Percentiles rank a stretch among this genome's conserved stretches.
These are phyloP conservation scores for Fusarium begoniae DNA, from an alignment of 2,329 filamentous ascomycete genomes.

Conservation along the genomic window DNA sequence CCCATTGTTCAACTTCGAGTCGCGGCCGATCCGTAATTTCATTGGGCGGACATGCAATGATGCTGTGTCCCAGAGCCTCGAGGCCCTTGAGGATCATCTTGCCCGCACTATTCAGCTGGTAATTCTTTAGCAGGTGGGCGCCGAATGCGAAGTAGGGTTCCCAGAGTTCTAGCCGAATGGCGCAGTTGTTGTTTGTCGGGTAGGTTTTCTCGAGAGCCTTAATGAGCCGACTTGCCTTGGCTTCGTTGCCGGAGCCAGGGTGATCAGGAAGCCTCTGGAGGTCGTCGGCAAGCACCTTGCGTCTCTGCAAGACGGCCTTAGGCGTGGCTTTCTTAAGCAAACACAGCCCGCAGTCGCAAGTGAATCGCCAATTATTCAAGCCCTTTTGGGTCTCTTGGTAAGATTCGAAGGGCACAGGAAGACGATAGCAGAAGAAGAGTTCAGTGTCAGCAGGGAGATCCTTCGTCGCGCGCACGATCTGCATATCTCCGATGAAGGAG, in stretches of 20 bases:
- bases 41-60: not conserved
- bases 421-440: not conserved
- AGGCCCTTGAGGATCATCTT: not conserved
- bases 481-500: slow-evolving; percentile 1
- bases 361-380: not conserved
- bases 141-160: not conserved
- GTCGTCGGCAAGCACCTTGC: not conserved
- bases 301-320: not conserved
- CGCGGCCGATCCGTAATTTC: not conserved
- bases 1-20: not conserved
- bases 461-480: slow-evolving; percentile 1
- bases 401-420: not conserved
- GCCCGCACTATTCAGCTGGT: not conserved
- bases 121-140: not conserved
- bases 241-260: not conserved
- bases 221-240: not conserved
- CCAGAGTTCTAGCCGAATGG: not conserved
- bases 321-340: not conserved
- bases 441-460: not conserved
- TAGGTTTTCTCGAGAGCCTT: not conserved
- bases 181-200: not conserved
- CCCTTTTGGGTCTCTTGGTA: not conserved
- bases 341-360: not conserved
- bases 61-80: not conserved
- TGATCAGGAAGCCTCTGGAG: not conserved